These are phyloP conservation scores for Gonium pectorale DNA, from an alignment of 139 green algal species.

Conservation along the genomic window DNA sequence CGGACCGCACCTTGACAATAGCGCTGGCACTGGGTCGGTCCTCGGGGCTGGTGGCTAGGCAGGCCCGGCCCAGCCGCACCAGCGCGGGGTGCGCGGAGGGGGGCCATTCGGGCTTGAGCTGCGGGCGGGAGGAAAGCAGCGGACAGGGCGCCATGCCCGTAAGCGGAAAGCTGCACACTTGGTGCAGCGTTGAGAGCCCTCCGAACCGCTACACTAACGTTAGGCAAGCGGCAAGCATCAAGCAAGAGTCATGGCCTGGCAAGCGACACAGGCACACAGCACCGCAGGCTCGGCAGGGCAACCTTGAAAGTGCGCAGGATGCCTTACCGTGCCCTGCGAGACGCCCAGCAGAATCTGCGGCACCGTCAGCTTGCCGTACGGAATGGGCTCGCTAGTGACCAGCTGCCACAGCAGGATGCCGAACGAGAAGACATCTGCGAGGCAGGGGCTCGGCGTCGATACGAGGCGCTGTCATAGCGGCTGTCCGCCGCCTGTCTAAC, in stretches of 20 bases:
- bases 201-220: too few relatives aligned
- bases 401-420: constrained; percentile 43
- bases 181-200: too few relatives aligned
- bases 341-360: constrained; percentile 39
- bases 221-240: too few relatives aligned
- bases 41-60: constrained; percentile 20
- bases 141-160: too few relatives aligned
- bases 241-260: too few relatives aligned
- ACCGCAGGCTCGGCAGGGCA: background rate
- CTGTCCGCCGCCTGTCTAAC: too few relatives aligned
- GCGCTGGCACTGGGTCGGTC: constrained; percentile 22
- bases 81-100: constrained; percentile 21
- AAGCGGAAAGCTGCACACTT: too few relatives aligned
- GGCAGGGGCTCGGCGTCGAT: too few relatives aligned
- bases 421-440: constrained; percentile 27
- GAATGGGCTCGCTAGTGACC: constrained; percentile 4
- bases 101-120: constrained; percentile 34
- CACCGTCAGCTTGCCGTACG: constrained; percentile 13
- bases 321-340: background rate
- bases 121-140: background rate
- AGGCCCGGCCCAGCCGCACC: constrained; percentile 25
- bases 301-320: background rate
- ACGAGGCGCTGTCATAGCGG: too few relatives aligned
- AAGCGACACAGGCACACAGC: too few relatives aligned
- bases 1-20: constrained; percentile 32